phyloP scores from a whole-genome alignment of 768 basidiomycete species.

The Cantharellus cinnabarinus region DNA sequence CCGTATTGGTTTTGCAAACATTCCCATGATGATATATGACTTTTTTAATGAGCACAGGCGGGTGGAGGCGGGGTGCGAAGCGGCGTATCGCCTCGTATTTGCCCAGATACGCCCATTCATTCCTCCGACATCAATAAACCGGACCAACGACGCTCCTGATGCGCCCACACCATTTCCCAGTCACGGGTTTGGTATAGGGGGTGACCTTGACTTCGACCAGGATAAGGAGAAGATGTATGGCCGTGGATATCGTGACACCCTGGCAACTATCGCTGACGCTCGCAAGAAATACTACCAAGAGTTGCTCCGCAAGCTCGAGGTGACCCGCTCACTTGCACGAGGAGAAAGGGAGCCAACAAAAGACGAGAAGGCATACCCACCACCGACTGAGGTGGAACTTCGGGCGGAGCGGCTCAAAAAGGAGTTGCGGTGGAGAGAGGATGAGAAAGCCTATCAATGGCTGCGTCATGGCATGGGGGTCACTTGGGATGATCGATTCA shows the following conservation, averaged over 20 bases:
- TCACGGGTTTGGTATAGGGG: constrained; percentile 10
- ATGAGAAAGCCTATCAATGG: constrained; percentile 62
- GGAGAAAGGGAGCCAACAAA: constrained; percentile 70
- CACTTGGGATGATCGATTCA: constrained; percentile 61
- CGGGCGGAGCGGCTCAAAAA: constrained; percentile 75
- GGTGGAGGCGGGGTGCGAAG: constrained; percentile 63
- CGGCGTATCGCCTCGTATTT: constrained; percentile 54
- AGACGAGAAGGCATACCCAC: constrained; percentile 56
- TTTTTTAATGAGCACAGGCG: constrained; percentile 79
- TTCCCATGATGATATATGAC: constrained; percentile 77
- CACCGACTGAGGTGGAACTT: constrained; percentile 74
- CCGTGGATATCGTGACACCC: constrained; percentile 29
- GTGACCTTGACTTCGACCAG: constrained; percentile 61
- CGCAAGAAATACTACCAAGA: constrained; percentile 58
- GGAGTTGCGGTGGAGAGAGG: constrained; percentile 67
- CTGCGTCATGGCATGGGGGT: constrained; percentile 41
- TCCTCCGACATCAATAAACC: constrained; percentile 13
- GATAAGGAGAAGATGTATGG: constrained; percentile 49
- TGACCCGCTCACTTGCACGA: constrained; percentile 53
- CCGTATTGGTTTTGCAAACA: constrained; percentile 60
- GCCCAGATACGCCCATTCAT: constrained; percentile 37
- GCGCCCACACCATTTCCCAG: constrained; percentile 1
- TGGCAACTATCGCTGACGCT: constrained; percentile 40
- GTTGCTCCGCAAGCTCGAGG: constrained; percentile 42
- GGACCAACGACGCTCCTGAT: neutral